phyloP scores from a whole-genome alignment of 768 basidiomycete genomes.

The Gymnopilus dilepis region DNA sequence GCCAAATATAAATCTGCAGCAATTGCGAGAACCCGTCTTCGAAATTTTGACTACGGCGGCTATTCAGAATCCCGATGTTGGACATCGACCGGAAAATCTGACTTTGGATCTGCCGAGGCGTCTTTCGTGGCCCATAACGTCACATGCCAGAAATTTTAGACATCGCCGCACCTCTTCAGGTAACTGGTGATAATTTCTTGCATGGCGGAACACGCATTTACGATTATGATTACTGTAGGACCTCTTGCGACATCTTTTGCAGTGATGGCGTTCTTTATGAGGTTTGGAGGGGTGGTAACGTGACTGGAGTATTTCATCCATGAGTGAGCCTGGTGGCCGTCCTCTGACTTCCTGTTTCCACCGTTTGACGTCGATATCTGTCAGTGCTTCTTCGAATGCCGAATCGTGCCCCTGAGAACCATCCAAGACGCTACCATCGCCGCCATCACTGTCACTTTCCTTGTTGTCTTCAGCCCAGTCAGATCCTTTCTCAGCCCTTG shows the following conservation, averaged over 20 bases:
- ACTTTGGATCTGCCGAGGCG: slow-evolving; percentile 7
- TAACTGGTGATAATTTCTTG: background rate
- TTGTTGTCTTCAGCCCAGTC: background rate
- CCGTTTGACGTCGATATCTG: background rate
- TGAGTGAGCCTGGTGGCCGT: background rate
- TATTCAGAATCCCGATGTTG: slow-evolving; percentile 16
- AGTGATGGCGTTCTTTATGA: background rate
- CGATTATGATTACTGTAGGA: background rate
- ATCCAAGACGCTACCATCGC: background rate
- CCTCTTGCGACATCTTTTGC: background rate
- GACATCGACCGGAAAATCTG: slow-evolving; percentile 20
- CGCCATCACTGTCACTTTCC: background rate
- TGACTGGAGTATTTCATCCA: background rate
- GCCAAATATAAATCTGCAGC: background rate
- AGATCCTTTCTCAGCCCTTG: background rate
- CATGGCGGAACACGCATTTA: background rate
- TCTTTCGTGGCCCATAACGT: slow-evolving; percentile 21
- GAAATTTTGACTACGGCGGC: no score
- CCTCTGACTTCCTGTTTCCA: background rate
- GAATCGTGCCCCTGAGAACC: background rate
- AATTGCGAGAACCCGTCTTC: no score
- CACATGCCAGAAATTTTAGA: slow-evolving; percentile 35
- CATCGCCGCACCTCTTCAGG: slow-evolving; percentile 27
- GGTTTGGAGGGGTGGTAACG: background rate
- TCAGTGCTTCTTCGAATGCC: background rate